phyloP scores from a whole-genome alignment of 441 rosid genomes.

The Euphorbia schlechtendalii region DNA sequence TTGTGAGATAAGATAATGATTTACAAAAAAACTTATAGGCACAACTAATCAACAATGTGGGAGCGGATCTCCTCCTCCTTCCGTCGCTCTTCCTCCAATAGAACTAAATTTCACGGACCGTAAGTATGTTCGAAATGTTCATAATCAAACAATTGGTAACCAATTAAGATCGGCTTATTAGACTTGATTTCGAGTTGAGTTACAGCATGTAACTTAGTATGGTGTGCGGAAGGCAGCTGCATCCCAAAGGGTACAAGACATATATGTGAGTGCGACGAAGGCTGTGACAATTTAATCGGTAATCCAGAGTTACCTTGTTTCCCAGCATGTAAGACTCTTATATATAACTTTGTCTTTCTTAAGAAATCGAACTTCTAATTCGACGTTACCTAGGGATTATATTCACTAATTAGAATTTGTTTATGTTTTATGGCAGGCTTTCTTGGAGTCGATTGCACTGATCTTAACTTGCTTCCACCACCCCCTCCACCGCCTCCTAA shows the following conservation, averaged over 20 bases:
- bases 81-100: background rate
- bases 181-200: background rate
- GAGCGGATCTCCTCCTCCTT: constrained; percentile 26
- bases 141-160: background rate
- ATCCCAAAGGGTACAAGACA: constrained; percentile 22
- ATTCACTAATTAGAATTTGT: too few species aligned
- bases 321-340: constrained; percentile 24
- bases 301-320: constrained; percentile 24
- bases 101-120: constrained; percentile 12
- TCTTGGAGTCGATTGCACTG: constrained; percentile 31
- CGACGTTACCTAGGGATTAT: background rate
- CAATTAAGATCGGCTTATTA: too few species aligned
- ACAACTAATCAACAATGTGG: constrained; percentile 32
- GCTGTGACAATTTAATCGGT: constrained; percentile 27
- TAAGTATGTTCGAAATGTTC: constrained; percentile 3
- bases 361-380: too few species aligned
- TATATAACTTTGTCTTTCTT: background rate
- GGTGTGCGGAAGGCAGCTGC: constrained; percentile 50
- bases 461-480: background rate
- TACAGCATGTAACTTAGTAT: constrained; percentile 33
- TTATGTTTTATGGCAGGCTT: constrained; percentile 21
- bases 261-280: constrained; percentile 34
- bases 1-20: too few species aligned
- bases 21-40: constrained; percentile 31
- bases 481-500: constrained; percentile 3